These are phyloP conservation scores for Xylariaceae sp. DNA, from an alignment of 2,329 filamentous ascomycete species.

Conservation along the genomic window DNA sequence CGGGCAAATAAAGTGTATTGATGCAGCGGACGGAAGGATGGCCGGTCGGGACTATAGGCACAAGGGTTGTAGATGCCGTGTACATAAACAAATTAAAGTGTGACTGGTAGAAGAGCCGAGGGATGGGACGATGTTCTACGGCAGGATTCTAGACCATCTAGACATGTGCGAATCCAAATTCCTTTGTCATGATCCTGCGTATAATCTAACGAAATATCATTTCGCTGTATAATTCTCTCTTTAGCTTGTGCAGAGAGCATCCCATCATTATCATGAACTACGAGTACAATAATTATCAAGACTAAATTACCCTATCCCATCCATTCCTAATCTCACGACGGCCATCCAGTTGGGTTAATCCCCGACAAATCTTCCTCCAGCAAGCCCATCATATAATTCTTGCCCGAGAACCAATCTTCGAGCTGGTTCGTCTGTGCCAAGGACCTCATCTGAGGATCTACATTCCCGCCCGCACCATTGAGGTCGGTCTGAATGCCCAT, in stretches of 20 bases:
- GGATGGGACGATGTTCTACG: background rate
- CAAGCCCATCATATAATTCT: constrained; percentile 44
- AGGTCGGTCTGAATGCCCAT: constrained; percentile 6
- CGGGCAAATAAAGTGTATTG: too few relatives aligned
- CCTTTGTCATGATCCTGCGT: constrained; percentile 6
- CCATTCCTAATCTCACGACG: constrained; percentile 16
- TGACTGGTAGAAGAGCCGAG: background rate
- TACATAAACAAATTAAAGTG: constrained; percentile 22
- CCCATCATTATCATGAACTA: background rate
- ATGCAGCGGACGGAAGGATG: background rate
- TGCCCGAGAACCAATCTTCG: constrained; percentile 46
- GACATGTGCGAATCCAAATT: constrained; percentile 12
- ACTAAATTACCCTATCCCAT: too few relatives aligned
- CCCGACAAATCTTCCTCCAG: constrained; percentile 44
- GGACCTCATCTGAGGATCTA: constrained; percentile 24
- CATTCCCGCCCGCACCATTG: constrained; percentile 14
- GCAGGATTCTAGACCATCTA: constrained; percentile 2
- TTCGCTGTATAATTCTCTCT: background rate
- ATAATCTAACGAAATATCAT: constrained; percentile 13
- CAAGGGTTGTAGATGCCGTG: constrained; percentile 10
- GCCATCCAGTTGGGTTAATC: constrained; percentile 38
- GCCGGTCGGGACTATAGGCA: background rate
- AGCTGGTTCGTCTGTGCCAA: constrained; percentile 40
- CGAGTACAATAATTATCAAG: constrained; percentile 11
- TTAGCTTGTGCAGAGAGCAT: background rate